A percentile compares a stretch with the other conserved stretches of the same genome.
These are phyloP conservation scores for Podaxis sp. DNA, from an alignment of 768 basidiomycete species.

Conservation along the genomic window DNA sequence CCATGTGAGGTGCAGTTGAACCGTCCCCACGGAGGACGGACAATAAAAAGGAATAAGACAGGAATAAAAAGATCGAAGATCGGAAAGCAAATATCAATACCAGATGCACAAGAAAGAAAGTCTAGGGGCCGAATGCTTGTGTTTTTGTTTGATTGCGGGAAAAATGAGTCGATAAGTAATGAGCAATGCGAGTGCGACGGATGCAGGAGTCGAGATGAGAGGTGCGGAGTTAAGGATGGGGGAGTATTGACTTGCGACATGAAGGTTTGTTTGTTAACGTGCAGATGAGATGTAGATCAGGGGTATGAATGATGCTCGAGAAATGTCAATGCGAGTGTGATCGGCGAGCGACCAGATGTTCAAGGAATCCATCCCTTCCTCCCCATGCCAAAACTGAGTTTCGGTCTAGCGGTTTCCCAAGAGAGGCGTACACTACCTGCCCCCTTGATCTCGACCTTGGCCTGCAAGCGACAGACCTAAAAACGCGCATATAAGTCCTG, in stretches of 20 bases:
- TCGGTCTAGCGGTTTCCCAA: conserved; percentile 27
- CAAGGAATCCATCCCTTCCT: conserved; percentile 9
- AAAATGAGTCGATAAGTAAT: not conserved
- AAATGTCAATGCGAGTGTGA: conserved; percentile 3
- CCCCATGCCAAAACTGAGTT: conserved; percentile 6
- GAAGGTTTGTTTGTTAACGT: not conserved
- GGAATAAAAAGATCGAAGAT: conserved; percentile 2
- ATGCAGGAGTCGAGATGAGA: not conserved
- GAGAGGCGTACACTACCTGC: conserved; percentile 37
- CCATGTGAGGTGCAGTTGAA: not conserved
- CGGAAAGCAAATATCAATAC: not conserved
- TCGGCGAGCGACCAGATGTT: not conserved
- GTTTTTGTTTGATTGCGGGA: not conserved
- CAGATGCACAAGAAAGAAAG: not conserved
- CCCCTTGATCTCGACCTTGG: conserved; percentile 36
- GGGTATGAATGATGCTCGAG: not conserved
- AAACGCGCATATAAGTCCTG: not conserved
- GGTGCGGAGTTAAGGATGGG: not conserved
- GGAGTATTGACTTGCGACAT: not conserved
- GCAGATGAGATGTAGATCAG: not conserved
- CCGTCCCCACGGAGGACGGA: conserved; percentile 1
- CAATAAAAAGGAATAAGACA: conserved; percentile 13
- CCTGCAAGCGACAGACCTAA: conserved; percentile 39
- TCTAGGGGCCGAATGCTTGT: not conserved
- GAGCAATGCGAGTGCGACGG: not conserved